These are phyloP conservation scores for Allantophomopsis lycopodina DNA, from an alignment of 2,329 filamentous ascomycete genomes.

Conservation along the genomic window DNA sequence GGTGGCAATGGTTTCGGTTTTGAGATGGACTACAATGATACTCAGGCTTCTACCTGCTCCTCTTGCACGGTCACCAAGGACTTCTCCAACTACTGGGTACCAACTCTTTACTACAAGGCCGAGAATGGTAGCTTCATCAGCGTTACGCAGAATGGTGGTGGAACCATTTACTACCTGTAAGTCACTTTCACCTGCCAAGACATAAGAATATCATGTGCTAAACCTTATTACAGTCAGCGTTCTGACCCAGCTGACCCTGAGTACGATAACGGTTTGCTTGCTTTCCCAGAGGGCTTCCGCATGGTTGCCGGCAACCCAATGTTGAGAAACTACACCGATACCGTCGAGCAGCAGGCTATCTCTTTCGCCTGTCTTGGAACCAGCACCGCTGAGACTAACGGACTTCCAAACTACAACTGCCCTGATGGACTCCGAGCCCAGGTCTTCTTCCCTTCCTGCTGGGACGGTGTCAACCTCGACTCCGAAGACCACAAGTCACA, in stretches of 20 bases:
- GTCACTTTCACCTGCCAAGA: slow-evolving; percentile 6
- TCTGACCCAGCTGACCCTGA: slow-evolving; percentile 21
- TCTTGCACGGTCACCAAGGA: slow-evolving; percentile 50
- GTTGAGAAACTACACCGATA: slow-evolving; percentile 31
- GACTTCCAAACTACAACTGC: slow-evolving; percentile 40
- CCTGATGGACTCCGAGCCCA: slow-evolving; percentile 34
- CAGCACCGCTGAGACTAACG: slow-evolving; percentile 28
- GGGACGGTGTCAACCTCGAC: slow-evolving; percentile 45
- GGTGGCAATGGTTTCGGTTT: slow-evolving; percentile 48
- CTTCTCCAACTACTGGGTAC: slow-evolving; percentile 56
- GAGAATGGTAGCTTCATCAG: slow-evolving; percentile 40
- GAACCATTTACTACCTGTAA: slow-evolving; percentile 41
- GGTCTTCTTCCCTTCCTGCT: slow-evolving; percentile 46
- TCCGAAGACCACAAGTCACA: slow-evolving; percentile 39
- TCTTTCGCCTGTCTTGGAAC: slow-evolving; percentile 40
- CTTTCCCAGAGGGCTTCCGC: slow-evolving; percentile 48
- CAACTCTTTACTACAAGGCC: slow-evolving; percentile 38
- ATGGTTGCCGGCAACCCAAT: slow-evolving; percentile 49
- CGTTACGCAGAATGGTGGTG: slow-evolving; percentile 29
- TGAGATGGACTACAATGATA: slow-evolving; percentile 34
- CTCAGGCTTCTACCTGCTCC: slow-evolving; percentile 43
- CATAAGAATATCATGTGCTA: neutral
- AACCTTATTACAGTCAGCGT: slow-evolving; percentile 21
- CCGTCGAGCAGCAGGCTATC: slow-evolving; percentile 33
- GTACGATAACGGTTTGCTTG: slow-evolving; percentile 31